Base-by-base conservation (phyloP, 306 rosid species). In the Leucaena leucocephala region DNA sequence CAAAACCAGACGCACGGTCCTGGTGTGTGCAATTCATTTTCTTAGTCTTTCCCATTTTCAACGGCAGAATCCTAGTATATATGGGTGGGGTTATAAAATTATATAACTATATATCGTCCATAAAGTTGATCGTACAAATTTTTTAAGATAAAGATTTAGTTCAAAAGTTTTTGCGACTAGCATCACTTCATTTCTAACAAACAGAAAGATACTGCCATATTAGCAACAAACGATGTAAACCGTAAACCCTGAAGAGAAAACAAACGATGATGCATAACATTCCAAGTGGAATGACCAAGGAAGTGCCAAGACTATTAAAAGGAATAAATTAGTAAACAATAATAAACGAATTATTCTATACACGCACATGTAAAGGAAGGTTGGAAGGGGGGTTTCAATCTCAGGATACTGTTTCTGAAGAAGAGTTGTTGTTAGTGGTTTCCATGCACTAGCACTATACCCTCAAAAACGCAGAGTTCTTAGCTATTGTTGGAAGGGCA, bases 141-240 rank as follows among this genome's bases (percentile, higher is more conserved):
- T 76, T 63, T 76, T 17, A n/a, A 36, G 36, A 45, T 63, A 21
- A 76, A 48, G 48, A 48, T 76, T 48, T 17, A 8, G 48, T 38
- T 76, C 49, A 9, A 14, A 38, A 34, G 35, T 59, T 75, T 38
- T 15, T 42, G 38, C 10, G 44, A 10, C 55, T 39, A 16, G 54
- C 17, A 66, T 48, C 64, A 5, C 71, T 43, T 46, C 65, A 36
- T 65, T 13, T 35, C 65, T 19, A 76, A 21, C 21, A 65, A 8
- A 55, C 13, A n/a, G 46, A 48, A 66, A 42, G 57, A 76, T 64
- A 46, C 11, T 17, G 42, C 35, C 12, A 21, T 19, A 55, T 8
- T 57, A 8, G 9, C 27, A 27, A 27, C 27, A 27, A 27, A 27
- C 27, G 27, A 27, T 27, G 27, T 27, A 27, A 27, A 27, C 27